A percentile compares a stretch with the other conserved stretches of the same genome.
Conservation (phyloP, 2,329 filamentous ascomycete genomes). For the Colletotrichum liaoningense region DNA sequence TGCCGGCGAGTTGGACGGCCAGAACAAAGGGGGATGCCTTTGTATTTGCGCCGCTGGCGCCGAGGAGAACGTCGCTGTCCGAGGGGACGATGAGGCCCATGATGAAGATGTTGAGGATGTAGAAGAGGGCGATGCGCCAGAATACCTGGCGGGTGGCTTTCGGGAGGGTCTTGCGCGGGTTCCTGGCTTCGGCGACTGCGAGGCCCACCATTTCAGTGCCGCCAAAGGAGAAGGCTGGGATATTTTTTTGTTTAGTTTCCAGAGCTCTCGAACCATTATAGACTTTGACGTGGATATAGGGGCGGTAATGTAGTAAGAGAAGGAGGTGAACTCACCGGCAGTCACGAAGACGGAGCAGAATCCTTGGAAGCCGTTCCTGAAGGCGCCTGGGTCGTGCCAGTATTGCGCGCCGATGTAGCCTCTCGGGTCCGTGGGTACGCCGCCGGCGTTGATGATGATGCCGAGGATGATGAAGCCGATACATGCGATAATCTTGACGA, state of each 20-base stretch:
- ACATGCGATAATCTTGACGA: constrained; percentile 61
- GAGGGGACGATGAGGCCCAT: constrained; percentile 38
- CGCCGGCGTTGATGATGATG: constrained; percentile 38
- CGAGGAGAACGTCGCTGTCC: constrained; percentile 35
- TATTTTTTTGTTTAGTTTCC: too few species aligned
- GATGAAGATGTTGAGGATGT: constrained; percentile 38
- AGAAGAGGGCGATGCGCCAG: constrained; percentile 40
- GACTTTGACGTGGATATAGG: background rate
- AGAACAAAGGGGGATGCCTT: constrained; percentile 63
- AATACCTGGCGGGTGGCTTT: constrained; percentile 41
- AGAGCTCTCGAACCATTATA: too few species aligned
- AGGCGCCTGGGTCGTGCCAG: constrained; percentile 39
- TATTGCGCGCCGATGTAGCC: constrained; percentile 39
- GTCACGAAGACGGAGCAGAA: constrained; percentile 38
- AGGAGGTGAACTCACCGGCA: background rate
- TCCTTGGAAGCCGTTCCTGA: constrained; percentile 40
- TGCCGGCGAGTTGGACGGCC: constrained; percentile 62
- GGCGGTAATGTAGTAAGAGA: background rate
- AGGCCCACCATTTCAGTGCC: constrained; percentile 42
- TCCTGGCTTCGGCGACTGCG: constrained; percentile 39
- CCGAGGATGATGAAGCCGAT: constrained; percentile 37
- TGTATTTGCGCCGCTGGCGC: constrained; percentile 51
- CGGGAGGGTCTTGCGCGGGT: constrained; percentile 40
- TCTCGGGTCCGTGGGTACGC: constrained; percentile 26
- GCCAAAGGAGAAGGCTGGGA: constrained; percentile 35